Evolutionary conservation across 2,329 filamentous ascomycete genomes (phyloP), one percentile per base, ranked within the genome.

Genomic region (Colletotrichum sp.): DNA sequence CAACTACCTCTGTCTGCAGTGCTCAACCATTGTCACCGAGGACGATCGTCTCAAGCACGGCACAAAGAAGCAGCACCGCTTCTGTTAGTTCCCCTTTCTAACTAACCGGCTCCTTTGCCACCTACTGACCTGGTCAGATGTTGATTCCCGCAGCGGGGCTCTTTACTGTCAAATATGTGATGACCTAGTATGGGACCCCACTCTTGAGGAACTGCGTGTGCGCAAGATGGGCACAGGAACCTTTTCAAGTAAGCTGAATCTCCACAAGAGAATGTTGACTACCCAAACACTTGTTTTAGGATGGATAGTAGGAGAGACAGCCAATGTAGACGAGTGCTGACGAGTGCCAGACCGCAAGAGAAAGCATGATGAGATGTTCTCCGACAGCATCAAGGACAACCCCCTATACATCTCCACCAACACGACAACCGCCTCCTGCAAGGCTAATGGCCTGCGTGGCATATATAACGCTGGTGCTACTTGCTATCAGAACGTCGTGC

Each of bases 381-480:
- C 88, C 36, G 92, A 93, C 76, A 86, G 90, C 16, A 84, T 89
- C 32, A 92, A 92, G 78, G 94, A 96, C 74, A 94, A 96, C 77
- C 92, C 95, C 73, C 89, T 92, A 71, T 96, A 95, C 79, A 93
- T 98, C 77, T 90, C 92, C 55, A 89, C 89, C 75, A 97, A 98
- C 81, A 96, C 96, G 14, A 93, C 91, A 32, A 91, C 92, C 73
- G 93, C 95, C 8, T 94, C 95, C 14, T 98, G 96, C 82, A 92
- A 95, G 72, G 96, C 95, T 21, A 96, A 94, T 78, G 96, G 97
- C 12, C 91, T 98, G 52, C 92, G 97, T 43, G 96, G 96, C 36
- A 94, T 99, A 76, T 98, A 98, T 85, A 99, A 98, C 81, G 96
- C 98, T 83, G 97, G 96, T n/a, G 96, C 97, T 74, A 98, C 97